These are phyloP conservation scores for Candida odintsovae DNA, from an alignment of 805 yeast species.

Conservation along the genomic window DNA sequence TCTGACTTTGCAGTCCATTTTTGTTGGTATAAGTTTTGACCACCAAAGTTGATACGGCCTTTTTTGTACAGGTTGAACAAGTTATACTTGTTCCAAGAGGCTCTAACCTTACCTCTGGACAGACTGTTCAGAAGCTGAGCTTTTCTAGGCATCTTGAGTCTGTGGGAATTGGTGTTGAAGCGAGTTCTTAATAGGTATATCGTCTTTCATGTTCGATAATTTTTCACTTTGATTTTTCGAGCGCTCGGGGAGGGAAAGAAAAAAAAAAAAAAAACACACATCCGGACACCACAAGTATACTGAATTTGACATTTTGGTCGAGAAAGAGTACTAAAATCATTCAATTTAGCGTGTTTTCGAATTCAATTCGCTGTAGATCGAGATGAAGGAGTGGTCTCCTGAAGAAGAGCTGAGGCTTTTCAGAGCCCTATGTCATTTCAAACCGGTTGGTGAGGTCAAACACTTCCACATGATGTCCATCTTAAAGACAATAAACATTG, in stretches of 20 bases:
- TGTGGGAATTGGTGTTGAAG: not conserved
- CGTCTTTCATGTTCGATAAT: not conserved
- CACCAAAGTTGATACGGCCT: slow-evolving; percentile 44
- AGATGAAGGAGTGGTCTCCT: slow-evolving; percentile 40
- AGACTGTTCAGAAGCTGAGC: slow-evolving; percentile 51
- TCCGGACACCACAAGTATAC: slow-evolving; percentile 1
- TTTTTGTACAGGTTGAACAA: slow-evolving; percentile 84
- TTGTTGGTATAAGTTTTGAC: slow-evolving; percentile 79
- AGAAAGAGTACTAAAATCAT: not conserved
- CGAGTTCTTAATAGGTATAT: too few relatives aligned
- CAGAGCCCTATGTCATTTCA: slow-evolving; percentile 54
- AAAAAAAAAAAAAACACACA: not conserved
- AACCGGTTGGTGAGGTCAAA: slow-evolving; percentile 53
- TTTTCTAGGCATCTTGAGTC: slow-evolving; percentile 51
- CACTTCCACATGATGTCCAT: slow-evolving; percentile 34
- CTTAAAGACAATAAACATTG: slow-evolving; percentile 11
- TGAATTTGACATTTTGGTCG: not conserved
- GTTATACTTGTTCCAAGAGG: slow-evolving; percentile 89
- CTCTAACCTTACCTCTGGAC: slow-evolving; percentile 69
- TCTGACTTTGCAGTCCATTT: slow-evolving; percentile 90
- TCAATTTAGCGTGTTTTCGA: not conserved
- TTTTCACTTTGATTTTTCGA: not conserved
- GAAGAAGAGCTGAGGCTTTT: slow-evolving; percentile 61
- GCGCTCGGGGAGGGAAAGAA: not conserved
- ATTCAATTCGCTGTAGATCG: not conserved